phyloP scores from a whole-genome alignment of 306 rosid species.

The Parietaria judaica region DNA sequence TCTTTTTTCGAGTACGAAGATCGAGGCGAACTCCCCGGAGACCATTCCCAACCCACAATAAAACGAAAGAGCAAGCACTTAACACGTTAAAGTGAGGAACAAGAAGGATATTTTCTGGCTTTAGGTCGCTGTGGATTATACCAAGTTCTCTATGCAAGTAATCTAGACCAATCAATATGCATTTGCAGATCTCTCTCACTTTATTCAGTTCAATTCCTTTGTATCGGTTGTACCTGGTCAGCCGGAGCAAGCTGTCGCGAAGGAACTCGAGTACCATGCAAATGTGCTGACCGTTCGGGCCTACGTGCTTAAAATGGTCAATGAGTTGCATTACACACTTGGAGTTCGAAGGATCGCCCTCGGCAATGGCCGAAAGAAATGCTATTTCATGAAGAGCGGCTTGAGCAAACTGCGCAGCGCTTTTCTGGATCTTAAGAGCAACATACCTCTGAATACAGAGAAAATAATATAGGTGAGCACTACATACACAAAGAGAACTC shows the following conservation, averaged over 20 bases:
- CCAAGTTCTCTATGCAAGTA: slow-evolving; percentile 86
- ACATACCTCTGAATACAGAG: slow-evolving; percentile 45
- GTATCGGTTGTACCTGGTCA: slow-evolving; percentile 65
- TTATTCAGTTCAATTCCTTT: slow-evolving; percentile 63
- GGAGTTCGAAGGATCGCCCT: slow-evolving; percentile 58
- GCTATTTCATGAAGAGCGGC: slow-evolving; percentile 92
- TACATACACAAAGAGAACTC: too few relatives aligned
- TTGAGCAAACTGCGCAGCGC: slow-evolving; percentile 84
- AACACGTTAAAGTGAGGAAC: too few relatives aligned
- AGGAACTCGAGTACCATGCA: slow-evolving; percentile 98
- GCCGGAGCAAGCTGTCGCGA: slow-evolving; percentile 89
- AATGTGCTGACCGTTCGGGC: slow-evolving; percentile 94
- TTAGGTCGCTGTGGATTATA: slow-evolving; percentile 82
- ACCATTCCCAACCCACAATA: too few relatives aligned
- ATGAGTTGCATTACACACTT: slow-evolving; percentile 71
- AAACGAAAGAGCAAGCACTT: too few relatives aligned
- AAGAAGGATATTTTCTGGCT: slow-evolving; percentile 91
- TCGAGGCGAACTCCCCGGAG: too few relatives aligned
- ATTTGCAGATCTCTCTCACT: slow-evolving; percentile 85
- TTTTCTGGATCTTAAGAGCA: slow-evolving; percentile 98
- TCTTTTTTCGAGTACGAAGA: too few relatives aligned
- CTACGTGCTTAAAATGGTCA: slow-evolving; percentile 83
- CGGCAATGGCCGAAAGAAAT: slow-evolving; percentile 62
- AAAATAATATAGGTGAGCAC: not conserved
- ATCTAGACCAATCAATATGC: slow-evolving; percentile 69